Conservation (phyloP, 208 protist species). For the Giardia muris region DNA sequence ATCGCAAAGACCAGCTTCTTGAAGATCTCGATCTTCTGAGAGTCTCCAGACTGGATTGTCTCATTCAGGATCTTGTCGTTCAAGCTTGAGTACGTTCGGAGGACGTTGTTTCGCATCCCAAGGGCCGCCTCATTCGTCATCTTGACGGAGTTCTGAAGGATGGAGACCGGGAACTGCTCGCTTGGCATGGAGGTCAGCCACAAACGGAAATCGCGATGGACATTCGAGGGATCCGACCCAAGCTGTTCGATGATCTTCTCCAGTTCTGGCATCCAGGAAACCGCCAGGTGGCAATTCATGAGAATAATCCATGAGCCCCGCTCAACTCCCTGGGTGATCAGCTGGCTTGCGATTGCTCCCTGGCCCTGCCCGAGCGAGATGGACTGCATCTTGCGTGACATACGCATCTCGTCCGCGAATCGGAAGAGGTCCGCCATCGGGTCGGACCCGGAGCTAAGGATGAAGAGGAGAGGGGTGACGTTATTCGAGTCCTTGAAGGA, state of each 20-base stretch:
- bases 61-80: slow-evolving; percentile 70
- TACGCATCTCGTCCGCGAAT: slow-evolving; percentile 74
- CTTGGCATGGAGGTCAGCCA: slow-evolving; percentile 96
- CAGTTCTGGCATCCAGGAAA: slow-evolving; percentile 81
- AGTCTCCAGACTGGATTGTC: slow-evolving; percentile 46
- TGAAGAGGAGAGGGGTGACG: slow-evolving; percentile 84
- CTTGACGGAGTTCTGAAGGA: slow-evolving; percentile 59
- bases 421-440: slow-evolving; percentile 84
- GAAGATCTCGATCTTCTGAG: slow-evolving; percentile 70
- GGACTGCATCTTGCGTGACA: slow-evolving; percentile 64
- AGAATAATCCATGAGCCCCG: slow-evolving; percentile 86
- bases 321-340: slow-evolving; percentile 71
- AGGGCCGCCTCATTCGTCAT: slow-evolving; percentile 91
- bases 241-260: slow-evolving; percentile 84
- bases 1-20: slow-evolving; percentile 86
- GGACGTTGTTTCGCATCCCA: slow-evolving; percentile 91
- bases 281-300: slow-evolving; percentile 92
- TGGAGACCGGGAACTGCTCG: slow-evolving; percentile 81
- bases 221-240: slow-evolving; percentile 42
- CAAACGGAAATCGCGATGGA: slow-evolving; percentile 84
- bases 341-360: slow-evolving; percentile 70
- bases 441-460: slow-evolving; percentile 88
- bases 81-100: slow-evolving; percentile 79
- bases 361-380: slow-evolving; percentile 89
- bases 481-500: slow-evolving; percentile 65